These are phyloP conservation scores for Hymenoscyphus salicellus DNA, from an alignment of 2,329 filamentous ascomycete genomes.

Conservation along the genomic window DNA sequence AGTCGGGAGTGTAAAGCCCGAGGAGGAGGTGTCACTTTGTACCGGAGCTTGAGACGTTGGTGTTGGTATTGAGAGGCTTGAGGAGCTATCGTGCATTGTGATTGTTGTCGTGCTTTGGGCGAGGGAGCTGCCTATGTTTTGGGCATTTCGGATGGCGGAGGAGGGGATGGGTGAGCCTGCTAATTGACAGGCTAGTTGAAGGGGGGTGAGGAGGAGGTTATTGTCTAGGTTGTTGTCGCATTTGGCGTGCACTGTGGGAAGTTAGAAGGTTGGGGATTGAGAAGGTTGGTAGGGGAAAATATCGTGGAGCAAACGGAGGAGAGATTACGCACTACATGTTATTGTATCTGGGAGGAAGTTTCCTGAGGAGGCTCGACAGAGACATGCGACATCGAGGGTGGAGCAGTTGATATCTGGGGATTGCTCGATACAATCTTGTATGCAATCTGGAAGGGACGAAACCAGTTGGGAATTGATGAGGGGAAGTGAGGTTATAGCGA, in stretches of 20 bases:
- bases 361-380: slow-evolving; percentile 38
- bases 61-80: neutral
- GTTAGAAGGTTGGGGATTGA: neutral
- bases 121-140: slow-evolving; percentile 28
- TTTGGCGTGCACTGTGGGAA: slow-evolving; percentile 34
- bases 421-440: slow-evolving; percentile 38
- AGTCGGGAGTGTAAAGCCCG: neutral
- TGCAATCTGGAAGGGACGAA: slow-evolving; percentile 33
- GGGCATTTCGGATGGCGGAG: slow-evolving; percentile 36
- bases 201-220: slow-evolving; percentile 35
- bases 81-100: slow-evolving; percentile 9
- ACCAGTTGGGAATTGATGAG: slow-evolving; percentile 6
- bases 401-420: slow-evolving; percentile 35
- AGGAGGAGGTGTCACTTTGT: neutral
- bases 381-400: slow-evolving; percentile 36
- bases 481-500: slow-evolving; percentile 29
- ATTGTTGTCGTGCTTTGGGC: slow-evolving; percentile 26
- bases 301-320: neutral
- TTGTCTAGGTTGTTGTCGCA: slow-evolving; percentile 39
- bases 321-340: slow-evolving; percentile 32
- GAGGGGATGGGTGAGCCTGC: slow-evolving; percentile 34
- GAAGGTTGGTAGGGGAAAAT: neutral
- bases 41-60: neutral
- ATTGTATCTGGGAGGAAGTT: slow-evolving; percentile 40
- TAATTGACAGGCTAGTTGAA: slow-evolving; percentile 38